Conservation (phyloP, 129 eudicot species). For the Artemisia annua region DNA sequence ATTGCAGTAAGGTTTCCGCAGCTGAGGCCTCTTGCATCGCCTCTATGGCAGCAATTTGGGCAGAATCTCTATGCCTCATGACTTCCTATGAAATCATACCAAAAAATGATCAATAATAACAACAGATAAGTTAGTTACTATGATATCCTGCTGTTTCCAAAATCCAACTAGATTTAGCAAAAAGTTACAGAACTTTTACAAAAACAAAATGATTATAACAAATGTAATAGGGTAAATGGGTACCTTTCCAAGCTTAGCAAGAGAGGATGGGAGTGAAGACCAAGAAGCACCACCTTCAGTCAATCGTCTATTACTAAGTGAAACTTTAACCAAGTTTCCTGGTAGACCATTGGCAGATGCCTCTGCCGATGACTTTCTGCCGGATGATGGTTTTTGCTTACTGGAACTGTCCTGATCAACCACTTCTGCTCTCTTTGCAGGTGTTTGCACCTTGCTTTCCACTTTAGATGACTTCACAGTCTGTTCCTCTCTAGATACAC, state of each 20-base stretch:
- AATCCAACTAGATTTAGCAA: neutral
- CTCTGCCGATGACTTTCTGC: conserved; percentile 61
- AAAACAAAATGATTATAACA: neutral
- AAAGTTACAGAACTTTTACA: neutral
- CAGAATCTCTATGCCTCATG: conserved; percentile 75
- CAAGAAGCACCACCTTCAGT: conserved; percentile 73
- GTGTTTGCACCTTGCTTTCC: conserved; percentile 34
- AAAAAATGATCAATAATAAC: too few relatives aligned
- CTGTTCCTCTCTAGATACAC: conserved; percentile 45
- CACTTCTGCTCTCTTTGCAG: conserved; percentile 53
- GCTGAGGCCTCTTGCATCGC: conserved; percentile 93
- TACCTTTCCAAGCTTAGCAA: conserved; percentile 90
- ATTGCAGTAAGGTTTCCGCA: conserved; percentile 76
- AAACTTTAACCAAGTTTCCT: conserved; percentile 75
- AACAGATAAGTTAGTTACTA: too few relatives aligned
- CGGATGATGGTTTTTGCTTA: conserved; percentile 47
- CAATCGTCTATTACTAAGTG: conserved; percentile 51
- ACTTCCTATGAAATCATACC: conserved; percentile 60
- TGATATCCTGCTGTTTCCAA: conserved; percentile 2
- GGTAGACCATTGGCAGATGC: conserved; percentile 54
- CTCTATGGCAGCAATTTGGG: conserved; percentile 87
- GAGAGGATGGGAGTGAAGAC: conserved; percentile 85
- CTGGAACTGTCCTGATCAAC: conserved; percentile 43
- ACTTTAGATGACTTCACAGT: conserved; percentile 43
- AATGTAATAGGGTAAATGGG: neutral